Evolutionary conservation across 805 yeast species (phyloP), one percentile per base, ranked within the genome.

Genomic region (Yarrowia osloensis): DNA sequence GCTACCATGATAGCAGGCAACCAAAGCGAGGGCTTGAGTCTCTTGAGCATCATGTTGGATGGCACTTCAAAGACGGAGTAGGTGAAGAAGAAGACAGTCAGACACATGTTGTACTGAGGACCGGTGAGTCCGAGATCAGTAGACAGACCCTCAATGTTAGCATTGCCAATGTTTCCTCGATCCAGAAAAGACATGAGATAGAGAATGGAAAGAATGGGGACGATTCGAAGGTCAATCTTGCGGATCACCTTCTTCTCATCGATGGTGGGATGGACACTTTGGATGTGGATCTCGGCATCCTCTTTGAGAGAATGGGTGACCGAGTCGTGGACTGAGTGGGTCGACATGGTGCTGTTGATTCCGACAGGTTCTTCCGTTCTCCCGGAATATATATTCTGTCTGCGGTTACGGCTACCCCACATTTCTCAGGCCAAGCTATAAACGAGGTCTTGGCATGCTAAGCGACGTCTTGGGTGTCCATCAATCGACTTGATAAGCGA

Each of bases 111-210:
- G 71, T 81, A 83, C 71, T 84, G 81, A 54, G 71, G 70, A 17
- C 82, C 83, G 5, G 71, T 61, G 57, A 83, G 73, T 2, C 77
- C 75, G 68, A 83, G 71, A 68, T 81, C 85, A 15, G 76, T 76
- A 69, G 78, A 78, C 69, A 84, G 73, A 17, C 85, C 85, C 46
- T 84, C 86, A 44, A 82, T 77, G 67, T 84, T 77, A 1, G 86
- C 86, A 71, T 82, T 80, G 13, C 86, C 87, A 70, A 84, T 81
- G 70, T 83, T 84, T 69, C 82, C 81, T 65, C 87, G 72, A 73
- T 84, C 87, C 62, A 84, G 75, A 70, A 80, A 84, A 62, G 84
- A 81, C 66, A 84, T 74, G 69, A 84, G 78, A 69, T 83, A 84
- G 37, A 84, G 77, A 33, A 78, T 73, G 29, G 83, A 80, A 52